Conservation (phyloP, 805 yeast genomes). For the Candida vaughaniae region DNA sequence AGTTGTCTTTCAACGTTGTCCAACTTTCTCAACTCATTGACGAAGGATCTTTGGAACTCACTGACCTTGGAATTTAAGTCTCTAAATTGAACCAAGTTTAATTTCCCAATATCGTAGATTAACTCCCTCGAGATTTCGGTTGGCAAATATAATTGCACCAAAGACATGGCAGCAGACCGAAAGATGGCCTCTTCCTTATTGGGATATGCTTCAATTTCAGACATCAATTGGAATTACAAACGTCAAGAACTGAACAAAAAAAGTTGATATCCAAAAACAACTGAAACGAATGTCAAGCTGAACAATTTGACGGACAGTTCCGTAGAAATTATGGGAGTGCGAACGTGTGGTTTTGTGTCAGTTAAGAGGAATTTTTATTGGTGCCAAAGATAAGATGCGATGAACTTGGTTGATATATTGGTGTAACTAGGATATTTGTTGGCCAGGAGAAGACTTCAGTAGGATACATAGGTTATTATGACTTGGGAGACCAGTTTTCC, state of each 20-base stretch:
- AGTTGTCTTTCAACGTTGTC: constrained; percentile 88
- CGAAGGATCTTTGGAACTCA: constrained; percentile 88
- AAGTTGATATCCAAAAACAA: too few species aligned
- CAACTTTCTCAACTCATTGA: constrained; percentile 76
- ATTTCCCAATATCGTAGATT: constrained; percentile 81
- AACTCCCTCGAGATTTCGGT: constrained; percentile 86
- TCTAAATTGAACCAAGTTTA: constrained; percentile 83
- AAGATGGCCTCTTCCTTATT: constrained; percentile 45
- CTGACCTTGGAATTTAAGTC: constrained; percentile 77
- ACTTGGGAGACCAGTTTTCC: too few species aligned
- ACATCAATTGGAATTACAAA: too few species aligned
- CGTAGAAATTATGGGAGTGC: not conserved
- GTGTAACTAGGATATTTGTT: too few species aligned
- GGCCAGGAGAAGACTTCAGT: too few species aligned
- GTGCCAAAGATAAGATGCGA: too few species aligned
- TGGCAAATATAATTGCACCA: constrained; percentile 88
- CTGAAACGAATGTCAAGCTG: not conserved
- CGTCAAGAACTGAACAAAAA: too few species aligned
- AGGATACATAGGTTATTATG: too few species aligned
- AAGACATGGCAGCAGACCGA: constrained; percentile 94
- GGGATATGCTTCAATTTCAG: too few species aligned
- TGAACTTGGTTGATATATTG: too few species aligned
- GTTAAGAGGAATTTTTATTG: too few species aligned
- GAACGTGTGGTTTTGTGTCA: too few species aligned
- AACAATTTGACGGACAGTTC: not conserved